These are phyloP conservation scores for Stromatinia cepivora DNA, from an alignment of 2,329 filamentous ascomycete species.

Conservation along the genomic window DNA sequence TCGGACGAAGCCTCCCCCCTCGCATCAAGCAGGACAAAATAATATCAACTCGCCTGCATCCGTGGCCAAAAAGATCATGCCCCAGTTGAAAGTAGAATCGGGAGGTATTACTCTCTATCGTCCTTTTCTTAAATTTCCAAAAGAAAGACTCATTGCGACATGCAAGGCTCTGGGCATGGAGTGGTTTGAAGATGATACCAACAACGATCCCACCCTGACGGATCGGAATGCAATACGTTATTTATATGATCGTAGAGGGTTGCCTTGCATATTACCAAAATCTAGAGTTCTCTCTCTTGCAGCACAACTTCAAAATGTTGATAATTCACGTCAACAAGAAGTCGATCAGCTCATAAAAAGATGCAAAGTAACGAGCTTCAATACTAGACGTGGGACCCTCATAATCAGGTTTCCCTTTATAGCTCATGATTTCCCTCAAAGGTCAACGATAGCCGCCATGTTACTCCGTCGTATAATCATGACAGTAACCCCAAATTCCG, in stretches of 20 bases:
- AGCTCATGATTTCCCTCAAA: neutral
- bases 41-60: neutral
- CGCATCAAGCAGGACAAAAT: neutral
- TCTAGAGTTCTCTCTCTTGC: slow-evolving; percentile 63
- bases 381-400: slow-evolving; percentile 42
- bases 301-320: slow-evolving; percentile 48
- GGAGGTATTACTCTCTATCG: slow-evolving; percentile 68
- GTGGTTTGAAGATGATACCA: slow-evolving; percentile 88
- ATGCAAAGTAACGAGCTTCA: slow-evolving; percentile 43
- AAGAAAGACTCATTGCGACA: slow-evolving; percentile 71
- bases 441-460: slow-evolving; percentile 43
- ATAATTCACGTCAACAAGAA: slow-evolving; percentile 48
- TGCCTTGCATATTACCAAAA: slow-evolving; percentile 72
- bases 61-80: neutral
- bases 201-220: slow-evolving; percentile 74
- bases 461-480: slow-evolving; percentile 51
- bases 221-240: slow-evolving; percentile 77
- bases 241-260: slow-evolving; percentile 54
- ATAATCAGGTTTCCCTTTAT: slow-evolving; percentile 28
- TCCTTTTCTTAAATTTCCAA: slow-evolving; percentile 69
- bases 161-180: slow-evolving; percentile 65
- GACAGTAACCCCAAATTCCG: slow-evolving; percentile 50
- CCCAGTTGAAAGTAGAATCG: slow-evolving; percentile 47
- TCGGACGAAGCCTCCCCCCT: too few species aligned
- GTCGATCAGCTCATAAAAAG: slow-evolving; percentile 56